Evolutionary conservation across 192 early-diverging fungal genomes (phyloP).

Genomic region (Allomyces javanicus): DNA sequence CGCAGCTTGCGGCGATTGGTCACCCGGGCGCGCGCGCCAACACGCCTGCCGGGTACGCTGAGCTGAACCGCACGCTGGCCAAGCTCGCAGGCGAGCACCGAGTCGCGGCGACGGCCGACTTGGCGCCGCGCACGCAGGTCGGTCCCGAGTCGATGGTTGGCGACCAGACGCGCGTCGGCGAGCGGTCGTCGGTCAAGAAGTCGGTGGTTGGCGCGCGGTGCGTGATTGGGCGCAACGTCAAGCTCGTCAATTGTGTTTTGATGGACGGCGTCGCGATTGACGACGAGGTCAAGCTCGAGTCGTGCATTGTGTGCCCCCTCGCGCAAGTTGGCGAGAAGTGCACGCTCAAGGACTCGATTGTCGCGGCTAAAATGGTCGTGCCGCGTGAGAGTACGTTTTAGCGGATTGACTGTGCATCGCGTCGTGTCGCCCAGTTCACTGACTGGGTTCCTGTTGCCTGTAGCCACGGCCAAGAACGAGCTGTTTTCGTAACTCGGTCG

Average conservation of each 20-base stretch:
- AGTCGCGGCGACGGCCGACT: conserved; percentile 47
- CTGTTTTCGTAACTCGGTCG: too few relatives aligned
- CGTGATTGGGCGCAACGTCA: conserved; percentile 87
- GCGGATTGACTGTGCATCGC: conserved; percentile 1
- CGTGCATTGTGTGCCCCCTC: conserved; percentile 5
- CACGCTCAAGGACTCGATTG: background rate
- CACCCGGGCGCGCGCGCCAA: conserved; percentile 69
- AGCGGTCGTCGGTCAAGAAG: conserved; percentile 81
- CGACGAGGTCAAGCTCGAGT: conserved; percentile 31
- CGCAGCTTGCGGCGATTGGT: background rate
- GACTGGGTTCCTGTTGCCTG: too few relatives aligned
- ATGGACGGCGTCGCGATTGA: conserved; percentile 90
- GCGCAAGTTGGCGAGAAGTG: conserved; percentile 1
- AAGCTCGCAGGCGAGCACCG: conserved; percentile 25
- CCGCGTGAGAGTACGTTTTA: conserved; percentile 3
- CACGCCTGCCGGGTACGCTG: conserved; percentile 60
- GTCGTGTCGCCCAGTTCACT: background rate
- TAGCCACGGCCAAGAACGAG: too few relatives aligned
- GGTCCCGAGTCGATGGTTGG: conserved; percentile 81
- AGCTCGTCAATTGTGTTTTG: conserved; percentile 83
- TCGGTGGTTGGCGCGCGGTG: conserved; percentile 85
- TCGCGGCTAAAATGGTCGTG: background rate
- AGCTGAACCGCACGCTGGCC: conserved; percentile 60
- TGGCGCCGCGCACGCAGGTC: conserved; percentile 49
- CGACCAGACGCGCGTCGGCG: conserved; percentile 69